These are phyloP conservation scores for Blumeria hordei DNA, from an alignment of 2,329 filamentous ascomycete species.

Conservation along the genomic window DNA sequence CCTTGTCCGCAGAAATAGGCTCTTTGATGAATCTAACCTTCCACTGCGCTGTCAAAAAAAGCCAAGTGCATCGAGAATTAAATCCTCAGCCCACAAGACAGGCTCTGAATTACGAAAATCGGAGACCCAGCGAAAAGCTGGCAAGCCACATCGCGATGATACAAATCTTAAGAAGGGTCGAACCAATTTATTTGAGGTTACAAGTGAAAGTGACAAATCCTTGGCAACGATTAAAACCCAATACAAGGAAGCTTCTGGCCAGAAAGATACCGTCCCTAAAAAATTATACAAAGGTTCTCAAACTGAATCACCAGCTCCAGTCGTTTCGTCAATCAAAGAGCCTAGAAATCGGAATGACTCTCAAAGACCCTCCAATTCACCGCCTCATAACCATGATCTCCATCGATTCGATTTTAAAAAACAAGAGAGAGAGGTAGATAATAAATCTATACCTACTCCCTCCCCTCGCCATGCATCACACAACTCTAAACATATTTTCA, in stretches of 20 bases:
- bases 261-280: no score
- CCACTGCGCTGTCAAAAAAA: constrained; percentile 23
- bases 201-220: constrained; percentile 6
- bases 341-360: no score
- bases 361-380: no score
- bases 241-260: neutral
- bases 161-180: constrained; percentile 10
- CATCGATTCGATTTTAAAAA: no score
- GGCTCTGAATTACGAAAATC: constrained; percentile 6
- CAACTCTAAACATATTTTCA: no score
- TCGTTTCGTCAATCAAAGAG: no score
- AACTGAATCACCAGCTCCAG: no score
- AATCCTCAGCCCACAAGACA: constrained; percentile 9
- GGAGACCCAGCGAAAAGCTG: constrained; percentile 7
- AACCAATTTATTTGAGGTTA: constrained; percentile 8
- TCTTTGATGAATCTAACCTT: constrained; percentile 27
- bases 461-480: no score
- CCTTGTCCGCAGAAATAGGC: constrained; percentile 19
- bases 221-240: neutral
- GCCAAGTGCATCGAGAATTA: constrained; percentile 21
- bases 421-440: no score
- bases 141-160: constrained; percentile 9
- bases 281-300: no score
- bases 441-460: no score
- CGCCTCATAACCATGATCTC: no score